These are phyloP conservation scores for Claviceps sp. DNA, from an alignment of 2,329 filamentous ascomycete genomes.

Conservation along the genomic window DNA sequence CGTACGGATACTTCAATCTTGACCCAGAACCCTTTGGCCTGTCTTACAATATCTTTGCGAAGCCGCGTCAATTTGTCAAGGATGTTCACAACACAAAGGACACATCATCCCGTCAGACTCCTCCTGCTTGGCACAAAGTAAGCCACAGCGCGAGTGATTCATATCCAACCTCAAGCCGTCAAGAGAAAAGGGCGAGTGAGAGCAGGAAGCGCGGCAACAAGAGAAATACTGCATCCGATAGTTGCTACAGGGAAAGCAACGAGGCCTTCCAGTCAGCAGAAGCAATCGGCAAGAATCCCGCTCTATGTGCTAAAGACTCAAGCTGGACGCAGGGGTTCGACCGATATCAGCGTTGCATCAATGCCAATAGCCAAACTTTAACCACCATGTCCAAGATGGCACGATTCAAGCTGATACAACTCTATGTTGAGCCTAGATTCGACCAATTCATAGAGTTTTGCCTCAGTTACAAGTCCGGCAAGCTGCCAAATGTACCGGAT, in stretches of 20 bases:
- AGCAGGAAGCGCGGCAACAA: conserved; percentile 16
- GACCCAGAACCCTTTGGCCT: conserved; percentile 48
- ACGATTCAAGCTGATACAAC: conserved; percentile 13
- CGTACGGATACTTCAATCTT: conserved; percentile 49
- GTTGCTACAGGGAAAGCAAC: conserved; percentile 43
- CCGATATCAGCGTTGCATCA: too few species aligned
- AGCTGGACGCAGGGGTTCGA: conserved; percentile 21
- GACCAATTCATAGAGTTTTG: conserved; percentile 35
- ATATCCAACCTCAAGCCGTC: background rate
- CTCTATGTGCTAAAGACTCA: conserved; percentile 31
- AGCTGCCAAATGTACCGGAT: conserved; percentile 7
- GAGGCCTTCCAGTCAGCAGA: conserved; percentile 37
- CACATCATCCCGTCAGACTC: conserved; percentile 36
- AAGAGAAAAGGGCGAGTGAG: background rate
- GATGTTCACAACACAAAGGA: conserved; percentile 28
- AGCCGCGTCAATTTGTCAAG: conserved; percentile 23
- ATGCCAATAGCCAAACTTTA: too few species aligned
- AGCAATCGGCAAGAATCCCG: conserved; percentile 29
- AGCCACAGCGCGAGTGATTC: background rate
- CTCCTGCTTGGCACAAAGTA: conserved; percentile 21
- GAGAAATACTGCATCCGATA: conserved; percentile 28
- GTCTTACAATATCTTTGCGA: conserved; percentile 46
- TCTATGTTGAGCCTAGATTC: conserved; percentile 26
- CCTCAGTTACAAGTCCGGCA: conserved; percentile 10
- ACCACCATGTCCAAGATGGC: too few species aligned